Conservation (phyloP, 1,284 basidiomycete genomes). For the Dichomitus squalens region DNA sequence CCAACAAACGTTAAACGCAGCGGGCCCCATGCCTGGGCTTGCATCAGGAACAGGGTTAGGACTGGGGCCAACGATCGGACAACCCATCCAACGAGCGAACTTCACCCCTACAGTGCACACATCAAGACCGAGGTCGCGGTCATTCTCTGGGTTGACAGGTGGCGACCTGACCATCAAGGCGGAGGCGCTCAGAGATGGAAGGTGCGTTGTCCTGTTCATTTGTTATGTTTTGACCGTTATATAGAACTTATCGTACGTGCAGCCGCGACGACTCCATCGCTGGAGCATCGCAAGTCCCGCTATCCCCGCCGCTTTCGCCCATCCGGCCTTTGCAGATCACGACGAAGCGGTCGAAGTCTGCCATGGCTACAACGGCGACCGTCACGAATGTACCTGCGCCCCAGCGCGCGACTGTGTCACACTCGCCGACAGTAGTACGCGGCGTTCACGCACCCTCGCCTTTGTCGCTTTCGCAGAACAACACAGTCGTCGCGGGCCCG, state of each 20-base stretch:
- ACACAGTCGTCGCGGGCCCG: slow-evolving; percentile 30
- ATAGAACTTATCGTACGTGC: not conserved
- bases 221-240: not conserved
- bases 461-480: slow-evolving; percentile 49
- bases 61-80: not conserved
- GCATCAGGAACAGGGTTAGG: not conserved
- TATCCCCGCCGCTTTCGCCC: slow-evolving; percentile 7
- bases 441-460: slow-evolving; percentile 48
- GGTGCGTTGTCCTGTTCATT: slow-evolving; percentile 33
- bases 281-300: not conserved
- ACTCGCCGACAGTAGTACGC: slow-evolving; percentile 25
- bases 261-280: slow-evolving; percentile 20
- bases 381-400: slow-evolving; percentile 22
- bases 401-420: slow-evolving; percentile 28
- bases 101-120: slow-evolving; percentile 59
- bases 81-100: slow-evolving; percentile 54
- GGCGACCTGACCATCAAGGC: slow-evolving; percentile 6
- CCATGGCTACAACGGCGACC: slow-evolving; percentile 26
- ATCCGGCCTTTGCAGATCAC: slow-evolving; percentile 20
- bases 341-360: slow-evolving; percentile 32
- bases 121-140: slow-evolving; percentile 65
- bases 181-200: slow-evolving; percentile 30
- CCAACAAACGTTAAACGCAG: not conserved
- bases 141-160: slow-evolving; percentile 66
- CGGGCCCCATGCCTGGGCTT: not conserved